Evolutionary conservation across 345 rosid genomes (phyloP).

Genomic region (Balakata baccata): DNA sequence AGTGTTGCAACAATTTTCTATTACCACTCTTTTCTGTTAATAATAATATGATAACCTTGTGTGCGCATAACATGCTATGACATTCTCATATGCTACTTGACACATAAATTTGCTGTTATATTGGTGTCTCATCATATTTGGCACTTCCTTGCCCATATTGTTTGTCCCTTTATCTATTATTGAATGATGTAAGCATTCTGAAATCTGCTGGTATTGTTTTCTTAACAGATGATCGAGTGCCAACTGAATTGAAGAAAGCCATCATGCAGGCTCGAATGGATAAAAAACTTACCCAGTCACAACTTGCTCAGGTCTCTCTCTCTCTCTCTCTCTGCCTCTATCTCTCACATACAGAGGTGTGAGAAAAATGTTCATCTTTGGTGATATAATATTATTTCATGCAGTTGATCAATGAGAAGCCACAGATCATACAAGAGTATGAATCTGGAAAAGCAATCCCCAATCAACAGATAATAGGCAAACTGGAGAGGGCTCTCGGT

Average conservation of each 20-base stretch:
- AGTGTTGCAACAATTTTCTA: background rate
- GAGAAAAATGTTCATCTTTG: background rate
- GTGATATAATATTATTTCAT: conserved; percentile 4
- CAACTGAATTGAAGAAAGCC: conserved; percentile 87
- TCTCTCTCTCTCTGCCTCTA: conserved; percentile 3
- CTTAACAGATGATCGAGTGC: conserved; percentile 78
- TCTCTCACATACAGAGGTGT: background rate
- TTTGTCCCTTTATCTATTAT: background rate
- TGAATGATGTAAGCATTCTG: background rate
- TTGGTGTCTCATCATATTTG: no score
- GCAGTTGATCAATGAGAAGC: conserved; percentile 92
- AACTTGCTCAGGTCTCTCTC: conserved; percentile 72
- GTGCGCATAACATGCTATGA: background rate
- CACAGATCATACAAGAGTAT: conserved; percentile 89
- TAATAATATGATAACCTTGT: background rate
- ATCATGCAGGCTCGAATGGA: conserved; percentile 87
- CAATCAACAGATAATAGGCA: conserved; percentile 78
- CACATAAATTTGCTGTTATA: no score
- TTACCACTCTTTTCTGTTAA: background rate
- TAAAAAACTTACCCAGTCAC: conserved; percentile 91
- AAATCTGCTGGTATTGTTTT: background rate
- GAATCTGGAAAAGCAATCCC: conserved; percentile 99
- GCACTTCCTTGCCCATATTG: no score
- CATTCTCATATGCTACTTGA: no score
- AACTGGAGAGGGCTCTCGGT: conserved; percentile 93